These are phyloP conservation scores for Phytophthora rubi DNA, from an alignment of 352 stramenopile genomes.

Conservation along the genomic window DNA sequence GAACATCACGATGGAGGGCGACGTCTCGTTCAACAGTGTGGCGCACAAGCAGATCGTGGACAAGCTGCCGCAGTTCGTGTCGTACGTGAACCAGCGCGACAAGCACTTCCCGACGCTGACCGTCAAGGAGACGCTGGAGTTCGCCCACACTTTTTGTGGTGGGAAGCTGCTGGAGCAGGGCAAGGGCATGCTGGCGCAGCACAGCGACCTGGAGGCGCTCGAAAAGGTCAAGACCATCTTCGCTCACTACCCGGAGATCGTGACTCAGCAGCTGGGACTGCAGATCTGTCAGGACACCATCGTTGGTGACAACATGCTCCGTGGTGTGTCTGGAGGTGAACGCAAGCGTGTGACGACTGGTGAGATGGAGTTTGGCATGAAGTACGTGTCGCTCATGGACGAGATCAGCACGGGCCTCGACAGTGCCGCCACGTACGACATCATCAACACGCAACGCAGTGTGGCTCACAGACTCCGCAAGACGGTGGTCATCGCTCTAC, in stretches of 20 bases:
- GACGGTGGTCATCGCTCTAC: constrained; percentile 63
- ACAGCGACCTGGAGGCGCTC: constrained; percentile 4
- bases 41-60: constrained; percentile 7
- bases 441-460: constrained; percentile 33
- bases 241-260: constrained; percentile 45
- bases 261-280: constrained; percentile 43
- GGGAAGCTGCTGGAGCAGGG: constrained; percentile 21
- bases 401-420: constrained; percentile 68
- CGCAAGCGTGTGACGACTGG: constrained; percentile 71
- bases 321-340: constrained; percentile 74
- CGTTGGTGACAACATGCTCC: constrained; percentile 31
- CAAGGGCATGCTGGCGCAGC: constrained; percentile 7
- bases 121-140: constrained; percentile 58
- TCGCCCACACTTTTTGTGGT: constrained; percentile 41
- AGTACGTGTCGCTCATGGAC: constrained; percentile 86
- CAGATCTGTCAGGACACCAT: constrained; percentile 18
- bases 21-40: constrained; percentile 15
- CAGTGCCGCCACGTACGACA: constrained; percentile 41
- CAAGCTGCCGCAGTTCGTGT: constrained; percentile 38
- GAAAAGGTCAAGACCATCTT: constrained; percentile 30
- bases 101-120: constrained; percentile 59
- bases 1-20: constrained; percentile 20
- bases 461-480: constrained; percentile 25
- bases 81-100: constrained; percentile 56
- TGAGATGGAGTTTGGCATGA: constrained; percentile 85